Base-by-base conservation (phyloP, 495 filamentous ascomycete species). In the Xylaria intraflava region DNA sequence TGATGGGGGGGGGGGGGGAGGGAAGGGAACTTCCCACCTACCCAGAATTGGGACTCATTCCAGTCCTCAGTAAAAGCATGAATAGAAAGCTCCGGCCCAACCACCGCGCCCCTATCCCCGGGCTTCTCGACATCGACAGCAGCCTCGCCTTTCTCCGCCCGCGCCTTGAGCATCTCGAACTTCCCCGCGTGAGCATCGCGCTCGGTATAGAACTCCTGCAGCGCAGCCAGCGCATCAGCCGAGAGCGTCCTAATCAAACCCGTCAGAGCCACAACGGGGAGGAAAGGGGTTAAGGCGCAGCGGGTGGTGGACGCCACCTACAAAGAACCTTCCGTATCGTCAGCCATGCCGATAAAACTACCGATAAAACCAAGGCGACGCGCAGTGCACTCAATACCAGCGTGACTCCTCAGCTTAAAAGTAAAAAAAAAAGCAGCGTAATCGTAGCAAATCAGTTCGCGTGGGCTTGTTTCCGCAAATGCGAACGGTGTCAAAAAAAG, bases 41-140 rank as follows among this genome's bases (percentile, higher is more conserved):
- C 83, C 85, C 86, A 88, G 61, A 91, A 90, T 65, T 92, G 88
- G 49, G 78, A 83, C 51, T 85, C 77, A 51, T 90, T 86, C 88
- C 88, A 92, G 65, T 91, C 84, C 70, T 92, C 88, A 0, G 72
- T 69, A 65, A 92, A 92, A 12, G 78, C 71, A 3, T 86, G 83
- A 77, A 92, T 92, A 6, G 77, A 82, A 27, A 87, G 55, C 35
- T 69, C 62, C 27, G 56, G 57, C 47, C 57, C 55, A 38, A 17
- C 31, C 2, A 33, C 16, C 61, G 51, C 22, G 11, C 16, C 16
- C 24, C 16, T 12, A 2, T 11, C 42, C 62, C 49, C 19, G 27
- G 20, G 51, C 6, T 48, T 60, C 53, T 68, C 70, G 51, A 60
- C 69, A 56, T 70, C 69, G 65, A 73, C 78, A n/a, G 69, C 31